A percentile compares a stretch with the other conserved stretches of the same genome.
These are phyloP conservation scores for Gryganskiella cystojenkinii DNA, from an alignment of 192 early-diverging fungal species.

Conservation along the genomic window DNA sequence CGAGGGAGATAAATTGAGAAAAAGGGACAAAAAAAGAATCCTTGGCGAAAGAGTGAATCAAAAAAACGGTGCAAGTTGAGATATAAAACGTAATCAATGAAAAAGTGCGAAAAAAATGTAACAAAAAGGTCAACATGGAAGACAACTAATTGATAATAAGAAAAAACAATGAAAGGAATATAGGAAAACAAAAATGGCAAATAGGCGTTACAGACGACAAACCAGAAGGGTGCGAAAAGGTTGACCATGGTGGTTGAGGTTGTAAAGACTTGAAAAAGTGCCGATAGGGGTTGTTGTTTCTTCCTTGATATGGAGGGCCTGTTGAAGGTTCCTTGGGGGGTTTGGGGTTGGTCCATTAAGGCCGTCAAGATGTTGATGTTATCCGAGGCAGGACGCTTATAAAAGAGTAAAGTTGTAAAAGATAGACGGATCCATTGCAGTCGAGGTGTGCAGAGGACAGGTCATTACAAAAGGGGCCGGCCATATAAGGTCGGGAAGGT, in stretches of 20 bases:
- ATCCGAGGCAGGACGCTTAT: conserved; percentile 22
- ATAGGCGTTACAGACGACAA: neutral
- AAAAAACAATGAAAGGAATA: conserved; percentile 2
- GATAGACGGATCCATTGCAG: conserved; percentile 22
- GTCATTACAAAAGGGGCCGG: conserved; percentile 11
- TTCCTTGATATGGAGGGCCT: conserved; percentile 28
- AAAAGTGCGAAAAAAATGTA: conserved; percentile 16
- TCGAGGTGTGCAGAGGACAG: neutral
- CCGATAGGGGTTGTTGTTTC: conserved; percentile 20
- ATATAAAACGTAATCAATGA: conserved; percentile 9
- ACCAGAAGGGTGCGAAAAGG: neutral
- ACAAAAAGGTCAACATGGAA: conserved; percentile 10
- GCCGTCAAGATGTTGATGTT: conserved; percentile 6
- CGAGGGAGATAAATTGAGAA: conserved; percentile 11
- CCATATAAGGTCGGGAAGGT: conserved; percentile 16
- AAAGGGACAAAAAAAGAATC: conserved; percentile 4
- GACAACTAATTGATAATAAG: neutral
- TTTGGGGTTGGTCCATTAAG: conserved; percentile 26
- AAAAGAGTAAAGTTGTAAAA: conserved; percentile 31
- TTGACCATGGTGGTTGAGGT: neutral
- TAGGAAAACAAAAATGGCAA: neutral
- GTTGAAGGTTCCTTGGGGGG: conserved; percentile 48
- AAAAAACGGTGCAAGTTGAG: conserved; percentile 2
- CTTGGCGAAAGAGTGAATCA: neutral
- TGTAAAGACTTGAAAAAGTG: conserved; percentile 12